Conservation (phyloP, 257 asterid genomes). For the Hygrophila difformis region DNA sequence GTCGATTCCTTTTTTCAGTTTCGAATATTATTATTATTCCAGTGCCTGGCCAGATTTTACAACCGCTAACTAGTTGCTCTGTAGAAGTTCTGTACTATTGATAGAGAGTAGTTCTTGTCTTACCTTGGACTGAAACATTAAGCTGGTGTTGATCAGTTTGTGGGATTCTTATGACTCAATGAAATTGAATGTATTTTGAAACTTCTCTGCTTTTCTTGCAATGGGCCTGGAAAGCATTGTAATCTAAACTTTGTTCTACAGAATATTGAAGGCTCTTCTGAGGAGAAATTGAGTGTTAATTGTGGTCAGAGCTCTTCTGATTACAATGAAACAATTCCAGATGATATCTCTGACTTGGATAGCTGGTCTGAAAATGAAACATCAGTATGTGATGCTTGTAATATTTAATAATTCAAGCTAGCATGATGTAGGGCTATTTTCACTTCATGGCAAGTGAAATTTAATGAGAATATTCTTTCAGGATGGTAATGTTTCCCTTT, state of each 20-base stretch:
- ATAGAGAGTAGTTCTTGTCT: neutral
- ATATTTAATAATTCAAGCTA: neutral
- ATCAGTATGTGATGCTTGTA: constrained; percentile 27
- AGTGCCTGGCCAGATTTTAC: too few relatives aligned
- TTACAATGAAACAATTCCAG: constrained; percentile 34
- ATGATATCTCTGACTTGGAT: constrained; percentile 43
- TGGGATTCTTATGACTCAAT: neutral
- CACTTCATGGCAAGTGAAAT: neutral
- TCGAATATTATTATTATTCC: too few relatives aligned
- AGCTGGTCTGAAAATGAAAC: constrained; percentile 57
- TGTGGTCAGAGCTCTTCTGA: constrained; percentile 55
- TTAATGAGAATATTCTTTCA: constrained; percentile 11
- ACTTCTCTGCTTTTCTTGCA: too few relatives aligned
- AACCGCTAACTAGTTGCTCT: too few relatives aligned
- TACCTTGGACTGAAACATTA: neutral
- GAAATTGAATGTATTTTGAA: neutral
- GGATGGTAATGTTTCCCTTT: constrained; percentile 16
- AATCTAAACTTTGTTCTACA: constrained; percentile 24
- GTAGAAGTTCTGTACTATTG: too few relatives aligned
- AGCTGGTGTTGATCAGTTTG: neutral
- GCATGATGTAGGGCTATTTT: neutral
- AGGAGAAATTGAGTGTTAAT: constrained; percentile 25
- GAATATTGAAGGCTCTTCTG: constrained; percentile 57
- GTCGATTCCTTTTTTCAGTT: too few relatives aligned
- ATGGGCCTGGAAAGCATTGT: neutral